Base-by-base conservation (phyloP, 2,329 filamentous ascomycete species). In the Dactylella cylindrospora region DNA sequence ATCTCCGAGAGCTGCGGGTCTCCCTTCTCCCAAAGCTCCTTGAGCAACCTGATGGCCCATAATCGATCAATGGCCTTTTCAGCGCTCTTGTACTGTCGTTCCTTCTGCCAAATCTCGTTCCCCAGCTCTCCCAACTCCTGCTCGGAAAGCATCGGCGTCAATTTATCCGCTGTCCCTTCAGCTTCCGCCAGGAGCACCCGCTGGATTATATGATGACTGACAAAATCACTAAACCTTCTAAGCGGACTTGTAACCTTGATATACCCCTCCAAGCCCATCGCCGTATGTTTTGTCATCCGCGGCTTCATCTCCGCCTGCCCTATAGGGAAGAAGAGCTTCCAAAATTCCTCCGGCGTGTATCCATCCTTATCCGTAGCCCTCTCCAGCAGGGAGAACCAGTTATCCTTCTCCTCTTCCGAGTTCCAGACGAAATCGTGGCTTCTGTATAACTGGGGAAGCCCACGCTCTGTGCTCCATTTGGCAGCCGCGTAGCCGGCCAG, bases 181-280 rank as follows among this genome's bases (percentile, higher is more conserved):
- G 43, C 32, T 53, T 65, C 32, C 33, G 53, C 25, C 49, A 74
- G 67, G 25, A 86, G 72, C 7, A 80, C 78, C 2, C 78, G 79
- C 68, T 84, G 78, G 64, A 86, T 80, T 70, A 86, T 83, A 80
- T 81, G 85, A 72, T 85, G 83, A 1, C 80, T 77, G 25, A 86
- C 70, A 39, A 86, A 72, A 70, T 86, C 84, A 3, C 75, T 72
- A 71, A 79, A 85, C 35, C 84, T 79, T 26, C 84, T 80, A n/a
- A 86, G 75, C 13, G 84, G 84, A 43, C 80, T 84, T 5, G 84
- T 86, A 31, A 78, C 78, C 66, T 83, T 84, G 55, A 79, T 74
- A 70, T 85, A 84, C 73, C 80, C 79, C 49, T 81, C 76, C 32
- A 59, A 22, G 7, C 51, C 52, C 5, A 59, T 17, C 8, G 25